Evolutionary conservation across 495 filamentous ascomycete species (phyloP).

Genomic region (Trichoderma parareesei): DNA sequence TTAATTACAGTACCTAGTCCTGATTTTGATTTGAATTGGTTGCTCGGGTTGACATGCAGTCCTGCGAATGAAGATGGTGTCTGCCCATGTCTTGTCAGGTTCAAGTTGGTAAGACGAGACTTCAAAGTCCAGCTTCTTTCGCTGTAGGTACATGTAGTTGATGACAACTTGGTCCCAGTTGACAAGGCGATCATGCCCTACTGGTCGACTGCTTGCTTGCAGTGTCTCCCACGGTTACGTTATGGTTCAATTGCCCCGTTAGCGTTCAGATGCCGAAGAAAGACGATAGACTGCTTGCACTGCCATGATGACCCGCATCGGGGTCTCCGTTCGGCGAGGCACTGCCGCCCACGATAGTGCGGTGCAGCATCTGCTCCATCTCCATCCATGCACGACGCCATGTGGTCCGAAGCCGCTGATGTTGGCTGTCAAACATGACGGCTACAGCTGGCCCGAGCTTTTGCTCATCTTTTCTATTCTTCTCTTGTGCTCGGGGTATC

Average conservation of each 20-base stretch:
- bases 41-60: no score
- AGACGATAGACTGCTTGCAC: neutral
- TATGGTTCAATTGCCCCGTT: neutral
- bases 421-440: neutral
- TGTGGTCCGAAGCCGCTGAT: neutral
- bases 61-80: neutral
- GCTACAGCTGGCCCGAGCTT: neutral
- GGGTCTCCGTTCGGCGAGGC: constrained; percentile 9
- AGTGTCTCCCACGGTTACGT: no score
- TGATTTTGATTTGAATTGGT: no score
- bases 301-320: constrained; percentile 10
- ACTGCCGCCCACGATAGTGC: neutral
- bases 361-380: no score
- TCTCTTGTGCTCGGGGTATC: neutral
- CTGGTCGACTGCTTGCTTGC: no score
- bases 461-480: neutral
- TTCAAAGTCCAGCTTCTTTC: neutral
- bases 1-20: no score
- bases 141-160: no score
- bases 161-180: no score
- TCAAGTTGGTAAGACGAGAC: neutral
- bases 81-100: no score
- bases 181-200: neutral
- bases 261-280: neutral
- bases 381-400: neutral